These are phyloP conservation scores for Whalleya microplaca DNA, from an alignment of 2,329 filamentous ascomycete genomes.

Conservation along the genomic window DNA sequence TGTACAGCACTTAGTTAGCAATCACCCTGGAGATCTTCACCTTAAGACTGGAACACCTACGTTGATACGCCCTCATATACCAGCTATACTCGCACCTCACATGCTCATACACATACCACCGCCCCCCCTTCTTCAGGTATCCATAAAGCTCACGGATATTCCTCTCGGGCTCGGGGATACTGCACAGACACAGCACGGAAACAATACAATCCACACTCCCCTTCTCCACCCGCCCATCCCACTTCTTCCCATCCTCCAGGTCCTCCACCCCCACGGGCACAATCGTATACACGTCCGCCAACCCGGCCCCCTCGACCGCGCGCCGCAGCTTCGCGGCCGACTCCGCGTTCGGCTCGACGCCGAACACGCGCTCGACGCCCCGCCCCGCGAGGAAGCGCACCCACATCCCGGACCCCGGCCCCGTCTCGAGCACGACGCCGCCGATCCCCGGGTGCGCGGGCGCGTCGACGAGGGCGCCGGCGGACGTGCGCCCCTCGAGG, in stretches of 20 bases:
- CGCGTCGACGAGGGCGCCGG: slow-evolving; percentile 42
- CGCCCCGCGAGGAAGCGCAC: slow-evolving; percentile 30
- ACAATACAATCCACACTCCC: slow-evolving; percentile 63
- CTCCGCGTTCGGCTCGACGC: slow-evolving; percentile 65
- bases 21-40: not conserved
- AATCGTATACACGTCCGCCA: slow-evolving; percentile 63
- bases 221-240: slow-evolving; percentile 51
- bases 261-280: slow-evolving; percentile 66
- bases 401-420: slow-evolving; percentile 62
- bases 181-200: slow-evolving; percentile 64
- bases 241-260: slow-evolving; percentile 46
- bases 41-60: slow-evolving; percentile 42
- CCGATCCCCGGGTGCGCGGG: slow-evolving; percentile 43
- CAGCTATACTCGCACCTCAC: slow-evolving; percentile 47
- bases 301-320: slow-evolving; percentile 53
- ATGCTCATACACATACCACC: slow-evolving; percentile 68
- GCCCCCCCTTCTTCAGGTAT: slow-evolving; percentile 62
- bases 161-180: slow-evolving; percentile 61
- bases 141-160: slow-evolving; percentile 60
- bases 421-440: slow-evolving; percentile 64
- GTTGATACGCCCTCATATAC: slow-evolving; percentile 52
- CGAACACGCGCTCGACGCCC: slow-evolving; percentile 57
- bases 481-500: slow-evolving; percentile 51
- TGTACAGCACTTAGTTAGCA: slow-evolving; percentile 27
- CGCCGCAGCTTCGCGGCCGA: slow-evolving; percentile 53